Conservation (phyloP, 2,329 filamentous ascomycete genomes). For the Beauveria australis region DNA sequence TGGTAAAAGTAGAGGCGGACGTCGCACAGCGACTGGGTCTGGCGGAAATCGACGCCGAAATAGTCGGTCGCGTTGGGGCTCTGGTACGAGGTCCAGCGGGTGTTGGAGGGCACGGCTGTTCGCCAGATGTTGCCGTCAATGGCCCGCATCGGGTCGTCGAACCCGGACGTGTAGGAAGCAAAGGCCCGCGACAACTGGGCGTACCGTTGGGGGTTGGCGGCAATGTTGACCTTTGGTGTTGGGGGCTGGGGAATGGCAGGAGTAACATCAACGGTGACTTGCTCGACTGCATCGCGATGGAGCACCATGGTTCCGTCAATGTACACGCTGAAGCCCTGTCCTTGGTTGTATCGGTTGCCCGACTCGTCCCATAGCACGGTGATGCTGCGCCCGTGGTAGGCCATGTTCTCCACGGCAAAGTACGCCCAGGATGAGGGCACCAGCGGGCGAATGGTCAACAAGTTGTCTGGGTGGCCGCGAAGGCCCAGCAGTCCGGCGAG, state of each 20-base stretch:
- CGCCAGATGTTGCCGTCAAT: constrained; percentile 35
- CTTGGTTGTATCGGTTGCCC: constrained; percentile 28
- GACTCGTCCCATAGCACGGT: constrained; percentile 32
- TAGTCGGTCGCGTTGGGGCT: constrained; percentile 24
- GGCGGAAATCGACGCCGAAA: constrained; percentile 13
- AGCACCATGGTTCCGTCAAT: constrained; percentile 21
- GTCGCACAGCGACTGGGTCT: constrained; percentile 21
- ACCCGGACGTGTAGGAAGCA: constrained; percentile 24
- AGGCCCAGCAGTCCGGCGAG: constrained; percentile 35
- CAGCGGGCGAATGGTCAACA: constrained; percentile 30
- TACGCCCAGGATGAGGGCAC: constrained; percentile 28
- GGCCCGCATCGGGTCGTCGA: constrained; percentile 27
- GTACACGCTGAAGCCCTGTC: constrained; percentile 29
- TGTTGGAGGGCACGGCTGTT: constrained; percentile 29
- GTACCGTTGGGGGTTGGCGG: constrained; percentile 27
- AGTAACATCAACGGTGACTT: constrained; percentile 15
- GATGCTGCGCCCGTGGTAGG: constrained; percentile 34
- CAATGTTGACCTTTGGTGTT: constrained; percentile 26
- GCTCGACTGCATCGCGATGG: constrained; percentile 15
- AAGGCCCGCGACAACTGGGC: constrained; percentile 24
- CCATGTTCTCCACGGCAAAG: constrained; percentile 33
- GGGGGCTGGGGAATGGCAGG: neutral
- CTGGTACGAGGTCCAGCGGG: constrained; percentile 29
- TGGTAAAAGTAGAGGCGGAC: constrained; percentile 26
- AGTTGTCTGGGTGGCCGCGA: constrained; percentile 28